These are phyloP conservation scores for Pleurotus ostreatus DNA, from an alignment of 768 basidiomycete species.

Conservation along the genomic window DNA sequence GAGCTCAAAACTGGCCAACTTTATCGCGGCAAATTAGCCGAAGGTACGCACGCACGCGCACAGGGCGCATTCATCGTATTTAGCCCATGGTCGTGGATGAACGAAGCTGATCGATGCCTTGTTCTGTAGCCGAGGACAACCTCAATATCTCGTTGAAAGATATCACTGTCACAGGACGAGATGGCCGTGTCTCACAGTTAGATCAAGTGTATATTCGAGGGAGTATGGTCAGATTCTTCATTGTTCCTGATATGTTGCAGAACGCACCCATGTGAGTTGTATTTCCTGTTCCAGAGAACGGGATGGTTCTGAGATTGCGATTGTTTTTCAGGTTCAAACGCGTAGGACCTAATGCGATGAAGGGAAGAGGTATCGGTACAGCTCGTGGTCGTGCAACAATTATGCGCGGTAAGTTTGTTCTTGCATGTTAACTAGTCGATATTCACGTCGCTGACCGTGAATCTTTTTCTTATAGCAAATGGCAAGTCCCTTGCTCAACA, in stretches of 20 bases:
- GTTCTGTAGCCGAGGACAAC: conserved; percentile 86
- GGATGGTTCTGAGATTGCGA: neutral
- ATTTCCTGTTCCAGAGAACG: conserved; percentile 2
- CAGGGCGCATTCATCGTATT: neutral
- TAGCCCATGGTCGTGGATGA: neutral
- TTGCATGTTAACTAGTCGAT: conserved; percentile 2
- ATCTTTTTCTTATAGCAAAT: conserved; percentile 52
- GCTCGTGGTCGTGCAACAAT: conserved; percentile 98
- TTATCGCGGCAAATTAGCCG: conserved; percentile 94
- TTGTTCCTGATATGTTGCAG: conserved; percentile 98
- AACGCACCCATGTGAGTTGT: conserved; percentile 93
- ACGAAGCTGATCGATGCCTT: conserved; percentile 9
- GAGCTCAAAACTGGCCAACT: conserved; percentile 97
- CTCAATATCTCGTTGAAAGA: conserved; percentile 95
- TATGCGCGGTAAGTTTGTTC: conserved; percentile 70
- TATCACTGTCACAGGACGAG: conserved; percentile 95
- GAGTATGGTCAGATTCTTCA: conserved; percentile 97
- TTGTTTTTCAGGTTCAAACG: conserved; percentile 84
- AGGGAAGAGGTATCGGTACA: conserved; percentile 97
- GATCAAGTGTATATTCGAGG: conserved; percentile 99
- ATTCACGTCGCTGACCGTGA: conserved; percentile 15
- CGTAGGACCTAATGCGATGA: conserved; percentile 97
- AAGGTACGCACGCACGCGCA: conserved; percentile 55
- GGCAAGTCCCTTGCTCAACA: conserved; percentile 48
- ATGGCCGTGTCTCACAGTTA: conserved; percentile 97